Evolutionary conservation across 2,329 filamentous ascomycete genomes (phyloP).

Genomic region (Apiospora pterosperma): DNA sequence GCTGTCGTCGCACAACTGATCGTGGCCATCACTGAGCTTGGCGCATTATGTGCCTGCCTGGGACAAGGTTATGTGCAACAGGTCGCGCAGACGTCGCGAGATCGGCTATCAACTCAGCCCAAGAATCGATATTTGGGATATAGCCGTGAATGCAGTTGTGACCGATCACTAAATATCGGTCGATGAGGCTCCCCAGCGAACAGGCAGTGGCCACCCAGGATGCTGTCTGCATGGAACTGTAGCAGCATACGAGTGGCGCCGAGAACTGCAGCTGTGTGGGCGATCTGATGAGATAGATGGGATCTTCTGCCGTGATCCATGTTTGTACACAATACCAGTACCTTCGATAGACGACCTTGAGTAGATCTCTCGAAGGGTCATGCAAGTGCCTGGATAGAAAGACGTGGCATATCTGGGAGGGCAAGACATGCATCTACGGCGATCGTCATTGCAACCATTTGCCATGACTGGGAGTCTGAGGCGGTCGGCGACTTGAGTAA

Average conservation of each 20-base stretch:
- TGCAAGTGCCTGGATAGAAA: background rate
- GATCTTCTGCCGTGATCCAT: conserved; percentile 8
- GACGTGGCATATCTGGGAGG: background rate
- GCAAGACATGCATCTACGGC: background rate
- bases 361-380: background rate
- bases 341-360: conserved; percentile 2
- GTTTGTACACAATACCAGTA: conserved; percentile 12
- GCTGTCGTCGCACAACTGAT: background rate
- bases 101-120: background rate
- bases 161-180: conserved; percentile 5
- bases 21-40: background rate
- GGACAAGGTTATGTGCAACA: background rate
- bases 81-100: background rate
- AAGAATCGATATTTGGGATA: background rate
- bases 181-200: conserved; percentile 14
- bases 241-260: conserved; percentile 21
- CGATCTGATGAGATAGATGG: conserved; percentile 19
- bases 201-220: background rate
- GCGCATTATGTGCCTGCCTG: background rate
- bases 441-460: background rate
- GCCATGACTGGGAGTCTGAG: background rate
- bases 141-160: background rate
- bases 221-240: conserved; percentile 18
- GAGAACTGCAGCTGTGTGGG: conserved; percentile 18
- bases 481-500: background rate